A percentile compares a stretch with the other conserved stretches of the same genome.
Conservation (phyloP, 208 protist genomes). For the Leishmania arabica region DNA sequence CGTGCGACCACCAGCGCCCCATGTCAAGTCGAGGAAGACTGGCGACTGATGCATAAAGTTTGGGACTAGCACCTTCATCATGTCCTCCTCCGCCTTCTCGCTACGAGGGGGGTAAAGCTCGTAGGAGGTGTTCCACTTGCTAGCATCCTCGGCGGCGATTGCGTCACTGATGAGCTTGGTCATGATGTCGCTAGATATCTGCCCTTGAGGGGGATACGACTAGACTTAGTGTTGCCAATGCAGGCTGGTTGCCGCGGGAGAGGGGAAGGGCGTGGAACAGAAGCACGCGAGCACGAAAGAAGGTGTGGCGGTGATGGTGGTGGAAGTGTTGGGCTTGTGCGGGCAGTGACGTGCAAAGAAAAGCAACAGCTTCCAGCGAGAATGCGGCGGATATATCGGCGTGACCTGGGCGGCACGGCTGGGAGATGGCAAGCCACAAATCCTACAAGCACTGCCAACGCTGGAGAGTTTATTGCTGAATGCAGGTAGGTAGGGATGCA, state of each 20-base stretch:
- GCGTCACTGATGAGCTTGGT: constrained; percentile 26
- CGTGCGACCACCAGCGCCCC: constrained; percentile 94
- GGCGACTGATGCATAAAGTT: constrained; percentile 83
- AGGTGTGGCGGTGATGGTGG: not conserved
- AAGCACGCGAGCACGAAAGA: not conserved
- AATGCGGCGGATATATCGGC: not conserved
- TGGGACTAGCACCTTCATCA: constrained; percentile 79
- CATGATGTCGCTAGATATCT: constrained; percentile 12
- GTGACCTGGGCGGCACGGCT: not conserved
- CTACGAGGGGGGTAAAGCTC: constrained; percentile 97
- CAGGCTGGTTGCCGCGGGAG: not conserved
- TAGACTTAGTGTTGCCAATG: not conserved
- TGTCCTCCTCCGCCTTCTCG: constrained; percentile 79
- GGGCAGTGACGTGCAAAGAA: not conserved
- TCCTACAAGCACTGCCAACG: not conserved
- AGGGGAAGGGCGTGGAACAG: not conserved
- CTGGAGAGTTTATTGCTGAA: not conserved
- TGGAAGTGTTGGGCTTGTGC: not conserved
- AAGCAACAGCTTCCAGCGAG: not conserved
- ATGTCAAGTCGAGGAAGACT: constrained; percentile 97
- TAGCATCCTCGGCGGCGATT: constrained; percentile 40
- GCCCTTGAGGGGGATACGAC: not conserved
- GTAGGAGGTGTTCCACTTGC: constrained; percentile 89
- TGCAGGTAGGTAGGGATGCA: not conserved
- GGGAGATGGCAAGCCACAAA: not conserved